A percentile compares a stretch with the other conserved stretches of the same genome.
These are phyloP conservation scores for Tinospora cordifolia DNA, from an alignment of 164 flowering plant species.

Conservation along the genomic window DNA sequence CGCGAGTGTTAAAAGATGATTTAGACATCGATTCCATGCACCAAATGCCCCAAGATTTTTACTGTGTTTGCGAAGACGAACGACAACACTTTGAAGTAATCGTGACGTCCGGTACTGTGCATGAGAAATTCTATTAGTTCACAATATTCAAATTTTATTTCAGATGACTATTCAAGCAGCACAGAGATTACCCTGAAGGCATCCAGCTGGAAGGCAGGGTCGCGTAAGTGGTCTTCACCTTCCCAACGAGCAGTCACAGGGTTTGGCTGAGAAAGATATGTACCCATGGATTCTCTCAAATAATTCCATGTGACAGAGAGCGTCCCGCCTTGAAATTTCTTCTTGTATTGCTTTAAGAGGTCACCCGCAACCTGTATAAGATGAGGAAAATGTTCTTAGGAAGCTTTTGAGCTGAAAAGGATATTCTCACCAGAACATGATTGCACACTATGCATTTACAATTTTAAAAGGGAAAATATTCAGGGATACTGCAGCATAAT, in stretches of 20 bases:
- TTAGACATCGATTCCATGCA: slow-evolving; percentile 98
- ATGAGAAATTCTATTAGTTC: slow-evolving; percentile 1
- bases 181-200: slow-evolving; percentile 71
- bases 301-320: slow-evolving; percentile 89
- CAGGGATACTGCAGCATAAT: too few relatives aligned
- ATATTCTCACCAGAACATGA: not conserved
- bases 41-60: slow-evolving; percentile 85
- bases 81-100: slow-evolving; percentile 78
- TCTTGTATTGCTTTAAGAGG: slow-evolving; percentile 80
- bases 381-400: not conserved
- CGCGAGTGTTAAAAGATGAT: slow-evolving; percentile 87
- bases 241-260: slow-evolving; percentile 95
- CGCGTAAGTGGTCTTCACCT: slow-evolving; percentile 80
- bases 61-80: slow-evolving; percentile 71
- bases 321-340: slow-evolving; percentile 87
- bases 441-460: not conserved
- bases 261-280: slow-evolving; percentile 88
- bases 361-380: slow-evolving; percentile 67
- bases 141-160: not conserved
- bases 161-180: not conserved
- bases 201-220: slow-evolving; percentile 87
- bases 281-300: slow-evolving; percentile 81
- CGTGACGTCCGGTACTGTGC: slow-evolving; percentile 90
- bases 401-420: not conserved
- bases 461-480: too few relatives aligned